phyloP scores from a whole-genome alignment of 306 rosid genomes.

The Medicago ruthenica region DNA sequence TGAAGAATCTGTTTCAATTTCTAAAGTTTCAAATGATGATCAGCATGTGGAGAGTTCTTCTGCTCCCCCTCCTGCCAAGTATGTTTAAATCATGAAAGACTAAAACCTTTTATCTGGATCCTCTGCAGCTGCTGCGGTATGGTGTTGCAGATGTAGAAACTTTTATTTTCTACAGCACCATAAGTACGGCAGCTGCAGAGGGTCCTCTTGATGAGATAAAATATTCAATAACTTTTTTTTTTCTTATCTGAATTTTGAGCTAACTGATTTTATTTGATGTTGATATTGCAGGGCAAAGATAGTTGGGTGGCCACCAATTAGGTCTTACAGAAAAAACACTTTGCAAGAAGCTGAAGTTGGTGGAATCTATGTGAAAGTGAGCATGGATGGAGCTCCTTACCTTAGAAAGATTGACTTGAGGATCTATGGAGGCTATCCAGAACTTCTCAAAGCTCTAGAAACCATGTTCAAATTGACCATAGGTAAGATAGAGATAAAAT shows the following conservation, averaged over 20 bases:
- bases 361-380: slow-evolving; percentile 84
- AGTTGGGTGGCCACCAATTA: slow-evolving; percentile 95
- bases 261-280: slow-evolving; percentile 14
- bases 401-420: slow-evolving; percentile 84
- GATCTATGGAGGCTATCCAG: slow-evolving; percentile 63
- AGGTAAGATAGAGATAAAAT: slow-evolving; percentile 44
- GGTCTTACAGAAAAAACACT: slow-evolving; percentile 75
- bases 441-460: slow-evolving; percentile 76
- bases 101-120: neutral
- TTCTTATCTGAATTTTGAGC: neutral
- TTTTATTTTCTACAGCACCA: neutral
- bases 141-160: too few relatives aligned
- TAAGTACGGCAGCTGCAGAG: neutral
- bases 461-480: slow-evolving; percentile 81
- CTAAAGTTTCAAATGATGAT: slow-evolving; percentile 17
- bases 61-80: slow-evolving; percentile 80
- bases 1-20: slow-evolving; percentile 46
- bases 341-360: slow-evolving; percentile 63
- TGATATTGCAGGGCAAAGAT: slow-evolving; percentile 70
- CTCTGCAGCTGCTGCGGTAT: neutral
- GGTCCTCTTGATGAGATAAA: neutral
- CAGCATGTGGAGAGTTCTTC: slow-evolving; percentile 36
- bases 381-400: slow-evolving; percentile 98
- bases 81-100: slow-evolving; percentile 33
- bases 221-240: neutral